Conservation (phyloP, 345 rosid genomes). For the Mercurialis annua region DNA sequence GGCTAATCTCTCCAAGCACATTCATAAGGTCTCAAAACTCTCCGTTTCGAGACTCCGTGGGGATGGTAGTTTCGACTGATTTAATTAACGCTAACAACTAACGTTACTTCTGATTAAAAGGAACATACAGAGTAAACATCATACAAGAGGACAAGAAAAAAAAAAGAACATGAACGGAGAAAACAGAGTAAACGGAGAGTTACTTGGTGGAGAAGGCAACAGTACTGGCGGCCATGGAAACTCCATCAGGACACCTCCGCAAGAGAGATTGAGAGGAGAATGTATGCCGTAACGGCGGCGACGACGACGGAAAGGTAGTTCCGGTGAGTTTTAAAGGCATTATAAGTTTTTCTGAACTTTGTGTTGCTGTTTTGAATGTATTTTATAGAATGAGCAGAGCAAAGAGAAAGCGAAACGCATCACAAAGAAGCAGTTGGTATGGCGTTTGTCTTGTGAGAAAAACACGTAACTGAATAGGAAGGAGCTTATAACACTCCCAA, state of each 20-base stretch:
- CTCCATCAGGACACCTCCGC: slow-evolving; percentile 33
- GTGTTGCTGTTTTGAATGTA: no score
- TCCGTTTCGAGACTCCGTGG: no score
- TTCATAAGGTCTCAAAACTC: no score
- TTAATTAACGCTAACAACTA: no score
- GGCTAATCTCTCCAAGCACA: no score
- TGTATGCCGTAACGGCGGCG: no score
- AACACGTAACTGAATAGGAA: no score
- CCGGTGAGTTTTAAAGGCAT: slow-evolving; percentile 49
- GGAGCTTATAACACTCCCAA: no score
- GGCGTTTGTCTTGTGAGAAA: neutral
- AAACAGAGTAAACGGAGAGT: slow-evolving; percentile 3
- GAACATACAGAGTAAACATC: neutral
- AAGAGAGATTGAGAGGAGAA: slow-evolving; percentile 25
- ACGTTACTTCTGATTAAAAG: no score
- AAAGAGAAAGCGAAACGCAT: neutral
- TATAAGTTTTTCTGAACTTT: neutral
- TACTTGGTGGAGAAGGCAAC: slow-evolving; percentile 37
- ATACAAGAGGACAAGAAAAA: neutral
- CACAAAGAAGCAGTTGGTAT: no score
- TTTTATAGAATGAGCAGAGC: neutral
- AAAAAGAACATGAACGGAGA: neutral
- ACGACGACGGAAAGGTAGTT: slow-evolving; percentile 25
- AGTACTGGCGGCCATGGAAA: slow-evolving; percentile 51
- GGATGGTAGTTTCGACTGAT: no score